phyloP scores from a whole-genome alignment of 2,329 filamentous ascomycete species.

The Fusarium sp. region DNA sequence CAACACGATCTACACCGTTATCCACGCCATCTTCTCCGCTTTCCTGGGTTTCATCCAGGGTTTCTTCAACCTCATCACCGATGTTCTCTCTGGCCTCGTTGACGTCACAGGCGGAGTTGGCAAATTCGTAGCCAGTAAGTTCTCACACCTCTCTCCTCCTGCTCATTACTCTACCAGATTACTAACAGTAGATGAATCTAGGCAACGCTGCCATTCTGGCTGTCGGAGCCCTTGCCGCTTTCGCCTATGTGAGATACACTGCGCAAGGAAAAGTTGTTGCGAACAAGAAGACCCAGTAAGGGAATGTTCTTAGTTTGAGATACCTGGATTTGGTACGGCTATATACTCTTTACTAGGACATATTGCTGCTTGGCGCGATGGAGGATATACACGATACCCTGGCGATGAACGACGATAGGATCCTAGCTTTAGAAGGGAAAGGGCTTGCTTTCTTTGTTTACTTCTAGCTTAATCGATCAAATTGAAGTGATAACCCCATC shows the following conservation, averaged over 20 bases:
- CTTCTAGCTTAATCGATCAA: background rate
- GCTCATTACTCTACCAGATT: background rate
- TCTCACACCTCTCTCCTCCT: background rate
- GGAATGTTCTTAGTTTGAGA: background rate
- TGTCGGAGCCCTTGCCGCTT: conserved; percentile 52
- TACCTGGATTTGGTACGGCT: background rate
- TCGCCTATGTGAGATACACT: conserved; percentile 54
- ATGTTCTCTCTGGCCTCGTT: conserved; percentile 54
- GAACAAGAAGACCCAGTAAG: conserved; percentile 52
- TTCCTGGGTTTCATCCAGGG: conserved; percentile 55
- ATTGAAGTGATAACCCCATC: background rate
- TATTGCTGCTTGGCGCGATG: conserved; percentile 1
- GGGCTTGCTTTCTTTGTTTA: background rate
- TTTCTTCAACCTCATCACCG: conserved; percentile 53
- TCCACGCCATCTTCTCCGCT: conserved; percentile 53
- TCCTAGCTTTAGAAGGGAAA: background rate
- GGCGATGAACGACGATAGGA: background rate
- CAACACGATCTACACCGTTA: conserved; percentile 51
- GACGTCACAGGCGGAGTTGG: conserved; percentile 56
- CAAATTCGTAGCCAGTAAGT: conserved; percentile 57
- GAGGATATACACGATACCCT: conserved; percentile 35
- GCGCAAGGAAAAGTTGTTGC: conserved; percentile 49
- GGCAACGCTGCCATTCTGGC: conserved; percentile 55
- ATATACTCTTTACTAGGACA: background rate
- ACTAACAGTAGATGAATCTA: conserved; percentile 21